Conservation (phyloP, 2,329 filamentous ascomycete genomes). For the Pleoardoris graminearum region DNA sequence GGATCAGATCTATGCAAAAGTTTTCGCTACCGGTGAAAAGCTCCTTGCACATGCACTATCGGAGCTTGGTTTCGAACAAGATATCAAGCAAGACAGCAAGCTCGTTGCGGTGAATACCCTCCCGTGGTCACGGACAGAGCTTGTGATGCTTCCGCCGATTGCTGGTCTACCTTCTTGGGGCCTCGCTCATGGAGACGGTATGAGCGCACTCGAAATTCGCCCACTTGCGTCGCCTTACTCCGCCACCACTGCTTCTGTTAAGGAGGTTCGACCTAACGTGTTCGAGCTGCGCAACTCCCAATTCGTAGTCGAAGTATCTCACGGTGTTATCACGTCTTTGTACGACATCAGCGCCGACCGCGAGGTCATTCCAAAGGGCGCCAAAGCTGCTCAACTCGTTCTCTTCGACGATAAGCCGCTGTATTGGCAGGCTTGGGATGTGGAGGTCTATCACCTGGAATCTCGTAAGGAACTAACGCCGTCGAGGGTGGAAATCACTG, state of each 20-base stretch:
- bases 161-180: slow-evolving; percentile 39
- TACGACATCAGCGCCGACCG: slow-evolving; percentile 73
- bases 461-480: slow-evolving; percentile 76
- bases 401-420: slow-evolving; percentile 96
- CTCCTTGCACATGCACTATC: slow-evolving; percentile 71
- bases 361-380: slow-evolving; percentile 72
- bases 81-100: slow-evolving; percentile 48
- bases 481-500: slow-evolving; percentile 70
- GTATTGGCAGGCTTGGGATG: slow-evolving; percentile 98
- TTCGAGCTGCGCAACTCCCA: slow-evolving; percentile 81
- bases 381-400: slow-evolving; percentile 87
- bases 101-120: slow-evolving; percentile 79
- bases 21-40: slow-evolving; percentile 76
- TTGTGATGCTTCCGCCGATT: slow-evolving; percentile 63
- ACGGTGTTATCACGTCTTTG: slow-evolving; percentile 81
- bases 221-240: slow-evolving; percentile 30
- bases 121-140: slow-evolving; percentile 78
- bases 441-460: slow-evolving; percentile 92
- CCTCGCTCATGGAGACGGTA: slow-evolving; percentile 50
- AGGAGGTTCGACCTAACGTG: slow-evolving; percentile 60
- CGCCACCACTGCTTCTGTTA: slow-evolving; percentile 50
- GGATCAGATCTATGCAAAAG: slow-evolving; percentile 69
- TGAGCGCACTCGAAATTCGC: slow-evolving; percentile 48
- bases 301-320: slow-evolving; percentile 71
- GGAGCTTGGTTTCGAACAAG: slow-evolving; percentile 65